A percentile compares a stretch with the other conserved stretches of the same genome.
Evolutionary conservation across 176 grass and related monocot genomes (phyloP).

Genomic region (Paspalum notatum): DNA sequence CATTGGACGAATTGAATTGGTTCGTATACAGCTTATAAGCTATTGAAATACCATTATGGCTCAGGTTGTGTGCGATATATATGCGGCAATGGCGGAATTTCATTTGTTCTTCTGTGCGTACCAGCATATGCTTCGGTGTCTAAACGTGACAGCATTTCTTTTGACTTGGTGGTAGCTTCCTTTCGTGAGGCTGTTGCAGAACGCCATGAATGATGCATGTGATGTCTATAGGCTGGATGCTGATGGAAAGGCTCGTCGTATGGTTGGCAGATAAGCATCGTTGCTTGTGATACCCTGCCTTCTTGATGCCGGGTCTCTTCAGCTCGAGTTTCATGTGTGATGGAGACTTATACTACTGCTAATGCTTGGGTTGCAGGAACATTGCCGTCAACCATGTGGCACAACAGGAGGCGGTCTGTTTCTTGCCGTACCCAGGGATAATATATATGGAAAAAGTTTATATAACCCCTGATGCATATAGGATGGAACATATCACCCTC

Average conservation of each 20-base stretch:
- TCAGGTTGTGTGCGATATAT: neutral
- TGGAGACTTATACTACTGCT: no score
- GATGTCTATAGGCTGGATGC: neutral
- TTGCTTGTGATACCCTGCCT: no score
- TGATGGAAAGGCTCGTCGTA: neutral
- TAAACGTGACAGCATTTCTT: neutral
- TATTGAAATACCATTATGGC: neutral
- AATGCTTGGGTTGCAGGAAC: no score
- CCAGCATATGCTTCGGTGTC: neutral
- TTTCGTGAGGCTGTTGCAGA: neutral
- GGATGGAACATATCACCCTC: no score
- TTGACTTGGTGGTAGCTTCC: neutral
- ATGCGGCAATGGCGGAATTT: neutral
- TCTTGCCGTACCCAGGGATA: no score
- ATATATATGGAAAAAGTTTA: no score
- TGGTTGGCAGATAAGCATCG: neutral
- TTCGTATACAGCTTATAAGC: conserved; percentile 25
- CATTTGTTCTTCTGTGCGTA: neutral
- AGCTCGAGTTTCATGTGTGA: no score
- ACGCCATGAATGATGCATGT: no score
- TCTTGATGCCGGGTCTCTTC: no score
- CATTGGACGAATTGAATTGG: neutral
- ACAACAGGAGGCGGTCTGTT: no score
- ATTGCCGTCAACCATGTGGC: no score
- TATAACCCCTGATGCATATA: no score